Percentiles rank a stretch among this genome's conserved stretches.
phyloP scores from a whole-genome alignment of 2,329 filamentous ascomycete genomes.

The Alternaria panax region DNA sequence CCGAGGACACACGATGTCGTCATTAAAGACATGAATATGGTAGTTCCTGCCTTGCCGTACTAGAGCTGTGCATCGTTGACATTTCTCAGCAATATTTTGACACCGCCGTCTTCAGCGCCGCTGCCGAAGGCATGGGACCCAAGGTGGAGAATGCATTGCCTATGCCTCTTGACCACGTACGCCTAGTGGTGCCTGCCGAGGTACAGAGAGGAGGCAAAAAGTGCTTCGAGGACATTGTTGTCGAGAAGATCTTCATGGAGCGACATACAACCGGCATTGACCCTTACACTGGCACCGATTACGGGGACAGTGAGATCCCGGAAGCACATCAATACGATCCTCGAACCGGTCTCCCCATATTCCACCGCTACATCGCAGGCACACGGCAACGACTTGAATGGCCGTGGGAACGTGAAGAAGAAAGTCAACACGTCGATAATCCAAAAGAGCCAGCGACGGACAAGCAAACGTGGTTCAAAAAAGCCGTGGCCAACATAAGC shows the following conservation, averaged over 20 bases:
- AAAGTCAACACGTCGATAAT: slow-evolving; percentile 9
- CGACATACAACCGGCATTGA: slow-evolving; percentile 42
- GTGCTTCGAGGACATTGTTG: slow-evolving; percentile 62
- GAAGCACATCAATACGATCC: slow-evolving; percentile 43
- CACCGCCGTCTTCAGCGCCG: slow-evolving; percentile 47
- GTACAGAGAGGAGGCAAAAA: slow-evolving; percentile 59
- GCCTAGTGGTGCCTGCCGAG: slow-evolving; percentile 77
- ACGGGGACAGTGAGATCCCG: slow-evolving; percentile 35
- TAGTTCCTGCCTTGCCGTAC: slow-evolving; percentile 21
- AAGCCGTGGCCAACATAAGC: slow-evolving; percentile 23
- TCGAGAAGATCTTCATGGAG: slow-evolving; percentile 43
- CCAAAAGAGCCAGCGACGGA: slow-evolving; percentile 16
- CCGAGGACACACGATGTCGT: slow-evolving; percentile 42
- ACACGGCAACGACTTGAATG: slow-evolving; percentile 41
- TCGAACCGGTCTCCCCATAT: slow-evolving; percentile 37
- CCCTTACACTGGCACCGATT: slow-evolving; percentile 40
- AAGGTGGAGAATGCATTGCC: slow-evolving; percentile 61
- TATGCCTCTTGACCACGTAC: slow-evolving; percentile 74
- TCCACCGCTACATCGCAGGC: slow-evolving; percentile 48
- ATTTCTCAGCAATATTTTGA: slow-evolving; percentile 51
- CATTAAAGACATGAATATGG: slow-evolving; percentile 53
- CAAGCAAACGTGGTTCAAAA: slow-evolving; percentile 21
- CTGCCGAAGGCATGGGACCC: slow-evolving; percentile 44
- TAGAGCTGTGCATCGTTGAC: slow-evolving; percentile 2
- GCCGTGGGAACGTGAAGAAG: slow-evolving; percentile 39